A percentile compares a stretch with the other conserved stretches of the same genome.
Conservation (phyloP, 805 yeast genomes). For the Starmerella apicola region DNA sequence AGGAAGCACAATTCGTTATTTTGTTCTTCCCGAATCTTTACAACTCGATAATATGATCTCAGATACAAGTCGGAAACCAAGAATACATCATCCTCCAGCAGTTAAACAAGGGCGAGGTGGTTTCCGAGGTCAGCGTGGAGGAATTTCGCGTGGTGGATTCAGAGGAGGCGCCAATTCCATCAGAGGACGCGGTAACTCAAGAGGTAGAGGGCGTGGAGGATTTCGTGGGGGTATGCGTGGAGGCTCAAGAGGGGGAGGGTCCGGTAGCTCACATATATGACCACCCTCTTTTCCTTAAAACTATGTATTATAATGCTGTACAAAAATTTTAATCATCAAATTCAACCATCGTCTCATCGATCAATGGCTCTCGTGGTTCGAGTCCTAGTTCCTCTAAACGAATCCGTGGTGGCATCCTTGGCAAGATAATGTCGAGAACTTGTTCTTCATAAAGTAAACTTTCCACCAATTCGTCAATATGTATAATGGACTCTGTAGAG, state of each 20-base stretch:
- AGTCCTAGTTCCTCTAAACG: constrained; percentile 28
- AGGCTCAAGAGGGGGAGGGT: neutral
- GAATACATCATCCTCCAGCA: constrained; percentile 14
- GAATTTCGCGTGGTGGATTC: constrained; percentile 2
- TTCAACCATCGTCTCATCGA: too few species aligned
- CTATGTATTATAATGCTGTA: too few species aligned
- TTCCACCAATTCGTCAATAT: constrained; percentile 70
- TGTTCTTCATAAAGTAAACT: constrained; percentile 41
- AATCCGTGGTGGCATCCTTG: constrained; percentile 37
- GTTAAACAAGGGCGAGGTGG: constrained; percentile 8
- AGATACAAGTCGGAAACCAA: constrained; percentile 34
- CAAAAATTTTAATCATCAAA: too few species aligned
- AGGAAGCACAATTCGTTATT: constrained; percentile 79
- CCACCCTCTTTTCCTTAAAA: too few species aligned
- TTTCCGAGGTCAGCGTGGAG: constrained; percentile 3
- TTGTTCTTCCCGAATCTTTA: constrained; percentile 72
- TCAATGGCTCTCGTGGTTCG: constrained; percentile 6
- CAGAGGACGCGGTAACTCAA: constrained; percentile 6
- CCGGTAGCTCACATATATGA: too few species aligned
- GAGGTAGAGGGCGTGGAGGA: constrained; percentile 7
- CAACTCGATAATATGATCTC: constrained; percentile 42
- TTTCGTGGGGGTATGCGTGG: constrained; percentile 2
- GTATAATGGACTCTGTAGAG: constrained; percentile 31
- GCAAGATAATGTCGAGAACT: constrained; percentile 63
- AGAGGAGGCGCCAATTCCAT: constrained; percentile 1